These are phyloP conservation scores for Bruguiera sexangula DNA, from an alignment of 345 rosid genomes.

Conservation along the genomic window DNA sequence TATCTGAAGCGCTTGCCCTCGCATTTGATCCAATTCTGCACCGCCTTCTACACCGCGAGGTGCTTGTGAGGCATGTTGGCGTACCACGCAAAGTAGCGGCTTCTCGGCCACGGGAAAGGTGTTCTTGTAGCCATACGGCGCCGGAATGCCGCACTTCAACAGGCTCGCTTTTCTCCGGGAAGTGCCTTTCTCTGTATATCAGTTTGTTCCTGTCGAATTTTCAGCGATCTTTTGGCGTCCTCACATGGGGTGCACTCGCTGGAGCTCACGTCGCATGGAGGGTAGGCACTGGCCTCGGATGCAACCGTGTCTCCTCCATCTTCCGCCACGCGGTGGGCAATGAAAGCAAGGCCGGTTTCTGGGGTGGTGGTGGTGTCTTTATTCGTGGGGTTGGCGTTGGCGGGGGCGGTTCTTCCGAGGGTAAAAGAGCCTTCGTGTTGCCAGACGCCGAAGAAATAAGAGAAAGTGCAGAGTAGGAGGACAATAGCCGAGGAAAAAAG, in stretches of 20 bases:
- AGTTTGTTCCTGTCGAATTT: constrained; percentile 22
- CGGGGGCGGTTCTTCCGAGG: not conserved
- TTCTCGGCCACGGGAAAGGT: constrained; percentile 49
- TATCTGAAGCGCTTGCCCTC: constrained; percentile 43
- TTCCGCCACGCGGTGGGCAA: constrained; percentile 8
- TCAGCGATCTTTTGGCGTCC: constrained; percentile 31
- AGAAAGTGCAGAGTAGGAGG: constrained; percentile 36
- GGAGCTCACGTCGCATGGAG: constrained; percentile 30
- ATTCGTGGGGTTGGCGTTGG: constrained; percentile 4
- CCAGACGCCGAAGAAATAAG: constrained; percentile 42
- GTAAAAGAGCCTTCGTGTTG: constrained; percentile 10
- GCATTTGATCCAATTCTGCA: constrained; percentile 50
- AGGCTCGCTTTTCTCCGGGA: constrained; percentile 21
- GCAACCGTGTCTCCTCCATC: not conserved
- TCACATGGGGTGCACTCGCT: constrained; percentile 49
- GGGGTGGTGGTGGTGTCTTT: not conserved
- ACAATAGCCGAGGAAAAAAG: constrained; percentile 22
- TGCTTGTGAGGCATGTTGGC: constrained; percentile 50
- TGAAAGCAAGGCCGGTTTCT: constrained; percentile 12
- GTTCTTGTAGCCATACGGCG: constrained; percentile 29
- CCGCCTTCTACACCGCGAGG: constrained; percentile 52
- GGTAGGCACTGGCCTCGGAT: constrained; percentile 15
- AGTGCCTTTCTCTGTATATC: constrained; percentile 39
- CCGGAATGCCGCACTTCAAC: constrained; percentile 22
- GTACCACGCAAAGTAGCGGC: constrained; percentile 46